Conservation (phyloP, 2,329 filamentous ascomycete genomes). For the Pseudogymnoascus sp. region DNA sequence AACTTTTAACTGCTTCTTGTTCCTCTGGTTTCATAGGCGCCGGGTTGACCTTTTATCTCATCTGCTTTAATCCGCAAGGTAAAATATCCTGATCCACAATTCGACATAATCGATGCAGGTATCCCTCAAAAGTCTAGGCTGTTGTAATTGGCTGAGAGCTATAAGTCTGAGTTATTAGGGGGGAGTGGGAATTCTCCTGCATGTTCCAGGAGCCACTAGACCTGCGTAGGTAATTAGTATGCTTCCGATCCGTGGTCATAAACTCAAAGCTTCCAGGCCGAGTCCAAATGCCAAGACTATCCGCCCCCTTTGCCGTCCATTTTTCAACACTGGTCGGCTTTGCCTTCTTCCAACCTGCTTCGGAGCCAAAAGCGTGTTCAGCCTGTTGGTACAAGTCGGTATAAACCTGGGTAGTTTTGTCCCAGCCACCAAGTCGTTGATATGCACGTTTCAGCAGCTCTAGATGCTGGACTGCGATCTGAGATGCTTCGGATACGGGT, state of each 20-base stretch:
- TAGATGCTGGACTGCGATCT: constrained; percentile 25
- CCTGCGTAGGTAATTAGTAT: constrained; percentile 16
- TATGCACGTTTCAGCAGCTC: constrained; percentile 31
- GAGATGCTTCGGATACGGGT: constrained; percentile 22
- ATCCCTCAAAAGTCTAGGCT: background rate
- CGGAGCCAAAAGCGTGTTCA: constrained; percentile 13
- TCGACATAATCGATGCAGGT: background rate
- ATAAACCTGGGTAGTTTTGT: constrained; percentile 15
- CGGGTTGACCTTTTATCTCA: too few relatives aligned
- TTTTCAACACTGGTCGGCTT: constrained; percentile 12
- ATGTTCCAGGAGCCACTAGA: constrained; percentile 9
- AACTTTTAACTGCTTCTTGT: background rate
- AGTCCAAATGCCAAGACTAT: constrained; percentile 14
- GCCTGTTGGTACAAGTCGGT: constrained; percentile 15
- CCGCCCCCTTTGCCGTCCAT: constrained; percentile 14
- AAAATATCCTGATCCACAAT: too few relatives aligned
- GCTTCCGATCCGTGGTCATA: constrained; percentile 11
- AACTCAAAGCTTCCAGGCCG: constrained; percentile 15
- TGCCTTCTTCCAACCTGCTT: constrained; percentile 14
- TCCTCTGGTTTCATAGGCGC: background rate
- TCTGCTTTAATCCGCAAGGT: too few relatives aligned
- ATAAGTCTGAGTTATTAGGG: background rate
- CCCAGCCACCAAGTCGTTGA: constrained; percentile 35
- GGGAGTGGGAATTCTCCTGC: background rate
- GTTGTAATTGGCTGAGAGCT: background rate